A percentile compares a stretch with the other conserved stretches of the same genome.
These are phyloP conservation scores for Ampelocalamus luodianensis DNA, from an alignment of 176 grass and related monocot species.

Conservation along the genomic window DNA sequence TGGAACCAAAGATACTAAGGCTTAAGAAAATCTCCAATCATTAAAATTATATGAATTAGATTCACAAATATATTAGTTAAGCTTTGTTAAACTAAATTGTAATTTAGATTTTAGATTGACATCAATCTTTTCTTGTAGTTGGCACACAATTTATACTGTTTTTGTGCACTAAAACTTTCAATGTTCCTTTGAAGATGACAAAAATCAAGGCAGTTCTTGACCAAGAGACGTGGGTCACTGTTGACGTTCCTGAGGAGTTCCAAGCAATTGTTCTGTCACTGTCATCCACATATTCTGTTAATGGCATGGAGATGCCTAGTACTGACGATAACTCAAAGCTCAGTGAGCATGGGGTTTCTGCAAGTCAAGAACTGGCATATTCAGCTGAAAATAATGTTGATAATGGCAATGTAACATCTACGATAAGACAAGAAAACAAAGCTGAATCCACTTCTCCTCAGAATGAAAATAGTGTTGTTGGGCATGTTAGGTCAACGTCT, in stretches of 20 bases:
- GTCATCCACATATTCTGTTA: constrained; percentile 75
- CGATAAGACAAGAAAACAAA: constrained; percentile 52
- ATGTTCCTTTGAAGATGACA: constrained; percentile 69
- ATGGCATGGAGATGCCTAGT: constrained; percentile 63
- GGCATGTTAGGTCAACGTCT: constrained; percentile 52
- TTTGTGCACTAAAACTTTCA: constrained; percentile 31
- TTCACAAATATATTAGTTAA: background rate
- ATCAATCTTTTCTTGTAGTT: background rate
- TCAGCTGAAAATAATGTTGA: constrained; percentile 56
- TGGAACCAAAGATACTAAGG: background rate
- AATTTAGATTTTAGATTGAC: background rate
- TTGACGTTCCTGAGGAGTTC: constrained; percentile 96
- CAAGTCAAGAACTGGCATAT: constrained; percentile 49
- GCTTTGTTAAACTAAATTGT: constrained; percentile 1
- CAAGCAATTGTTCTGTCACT: constrained; percentile 88
- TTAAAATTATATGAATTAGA: constrained; percentile 12
- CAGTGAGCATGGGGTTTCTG: constrained; percentile 49
- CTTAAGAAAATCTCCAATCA: background rate
- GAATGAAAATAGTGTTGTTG: constrained; percentile 55
- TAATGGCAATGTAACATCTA: constrained; percentile 58
- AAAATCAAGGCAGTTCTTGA: constrained; percentile 99
- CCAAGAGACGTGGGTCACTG: constrained; percentile 93
- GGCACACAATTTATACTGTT: constrained; percentile 13
- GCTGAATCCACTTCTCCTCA: constrained; percentile 58
- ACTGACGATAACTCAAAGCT: constrained; percentile 47